Percentiles rank a stretch among this genome's conserved stretches.
Evolutionary conservation across 805 yeast genomes (phyloP).

Genomic region (Candida stauntonica): DNA sequence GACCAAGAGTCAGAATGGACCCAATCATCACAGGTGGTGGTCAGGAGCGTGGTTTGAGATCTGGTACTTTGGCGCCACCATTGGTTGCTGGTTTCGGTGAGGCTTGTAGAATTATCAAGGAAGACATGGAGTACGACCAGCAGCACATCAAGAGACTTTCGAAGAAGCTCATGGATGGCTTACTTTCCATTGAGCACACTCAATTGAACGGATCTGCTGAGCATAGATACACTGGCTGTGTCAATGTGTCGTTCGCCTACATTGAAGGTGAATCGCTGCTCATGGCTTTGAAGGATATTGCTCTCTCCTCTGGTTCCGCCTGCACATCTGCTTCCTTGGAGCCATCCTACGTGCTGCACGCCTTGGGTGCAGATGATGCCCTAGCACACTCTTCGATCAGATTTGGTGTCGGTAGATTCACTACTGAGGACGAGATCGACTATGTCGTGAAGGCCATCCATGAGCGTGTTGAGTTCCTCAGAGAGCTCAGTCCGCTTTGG

Average conservation of each 20-base stretch:
- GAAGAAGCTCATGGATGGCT: conserved; percentile 62
- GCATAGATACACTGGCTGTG: conserved; percentile 87
- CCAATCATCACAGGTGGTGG: conserved; percentile 98
- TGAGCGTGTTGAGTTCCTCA: conserved; percentile 84
- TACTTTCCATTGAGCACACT: conserved; percentile 82
- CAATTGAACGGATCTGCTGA: conserved; percentile 80
- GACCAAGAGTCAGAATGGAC: conserved; percentile 96
- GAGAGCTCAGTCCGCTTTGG: conserved; percentile 95
- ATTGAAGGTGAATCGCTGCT: conserved; percentile 96
- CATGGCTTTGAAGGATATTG: conserved; percentile 97
- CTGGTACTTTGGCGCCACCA: conserved; percentile 98
- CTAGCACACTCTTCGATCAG: conserved; percentile 97
- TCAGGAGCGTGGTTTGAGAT: conserved; percentile 95
- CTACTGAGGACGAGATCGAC: conserved; percentile 94
- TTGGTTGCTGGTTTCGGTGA: conserved; percentile 95
- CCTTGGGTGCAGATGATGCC: conserved; percentile 97
- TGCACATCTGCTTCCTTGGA: conserved; percentile 98
- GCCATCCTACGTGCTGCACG: conserved; percentile 95
- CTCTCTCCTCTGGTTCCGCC: conserved; percentile 94
- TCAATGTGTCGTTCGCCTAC: conserved; percentile 93
- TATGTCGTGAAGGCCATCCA: conserved; percentile 86
- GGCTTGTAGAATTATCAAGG: conserved; percentile 79
- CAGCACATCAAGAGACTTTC: conserved; percentile 69
- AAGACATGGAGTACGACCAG: conserved; percentile 71
- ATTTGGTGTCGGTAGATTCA: conserved; percentile 95